phyloP scores from a whole-genome alignment of 768 basidiomycete species.

The Tricholoma saponaceum region DNA sequence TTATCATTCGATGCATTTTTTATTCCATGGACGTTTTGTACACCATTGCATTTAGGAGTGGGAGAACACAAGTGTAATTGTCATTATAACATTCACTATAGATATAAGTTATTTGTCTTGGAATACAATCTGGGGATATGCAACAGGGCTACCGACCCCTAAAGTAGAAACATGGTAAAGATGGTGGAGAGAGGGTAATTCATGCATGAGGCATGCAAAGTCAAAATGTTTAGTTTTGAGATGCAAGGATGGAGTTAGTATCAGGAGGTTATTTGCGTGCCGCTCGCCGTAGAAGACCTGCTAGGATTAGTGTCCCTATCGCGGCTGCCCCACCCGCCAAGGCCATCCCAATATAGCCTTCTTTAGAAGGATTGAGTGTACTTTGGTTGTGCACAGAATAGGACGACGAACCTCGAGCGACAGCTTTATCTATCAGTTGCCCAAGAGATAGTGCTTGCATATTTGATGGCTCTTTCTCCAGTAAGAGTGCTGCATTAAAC shows the following conservation, averaged over 20 bases:
- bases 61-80: background rate
- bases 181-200: background rate
- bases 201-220: background rate
- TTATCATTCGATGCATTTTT: background rate
- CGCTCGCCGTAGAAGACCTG: conserved; percentile 84
- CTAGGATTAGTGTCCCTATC: conserved; percentile 68
- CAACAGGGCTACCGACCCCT: background rate
- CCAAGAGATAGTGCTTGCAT: conserved; percentile 86
- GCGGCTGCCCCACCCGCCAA: conserved; percentile 89
- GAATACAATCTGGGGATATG: background rate
- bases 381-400: background rate
- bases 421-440: conserved; percentile 81
- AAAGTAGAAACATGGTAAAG: background rate
- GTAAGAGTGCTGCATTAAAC: conserved; percentile 57
- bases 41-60: background rate
- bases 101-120: conserved; percentile 3
- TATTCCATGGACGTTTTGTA: background rate
- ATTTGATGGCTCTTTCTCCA: conserved; percentile 92
- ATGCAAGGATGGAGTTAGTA: background rate
- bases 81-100: conserved; percentile 4
- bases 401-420: conserved; percentile 63
- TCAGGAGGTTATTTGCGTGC: conserved; percentile 39
- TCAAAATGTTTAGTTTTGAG: background rate
- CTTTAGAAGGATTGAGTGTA: conserved; percentile 34
- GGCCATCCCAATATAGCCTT: conserved; percentile 99